A percentile compares a stretch with the other conserved stretches of the same genome.
Conservation (phyloP, 257 asterid species). For the Haberlea rhodopensis region DNA sequence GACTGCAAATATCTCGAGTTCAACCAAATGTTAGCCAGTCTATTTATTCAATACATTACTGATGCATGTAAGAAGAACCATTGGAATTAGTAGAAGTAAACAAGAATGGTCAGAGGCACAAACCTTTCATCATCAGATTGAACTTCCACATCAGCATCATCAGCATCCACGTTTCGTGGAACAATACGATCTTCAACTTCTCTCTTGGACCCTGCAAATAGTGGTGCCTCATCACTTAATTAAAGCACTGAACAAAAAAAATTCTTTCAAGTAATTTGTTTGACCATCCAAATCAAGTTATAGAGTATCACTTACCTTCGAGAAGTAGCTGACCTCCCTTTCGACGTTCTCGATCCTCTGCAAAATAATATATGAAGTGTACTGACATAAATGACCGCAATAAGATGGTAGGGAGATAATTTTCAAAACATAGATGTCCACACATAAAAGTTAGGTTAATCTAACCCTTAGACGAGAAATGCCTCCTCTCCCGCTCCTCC, state of each 20-base stretch:
- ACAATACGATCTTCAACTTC: constrained; percentile 72
- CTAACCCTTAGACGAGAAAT: constrained; percentile 66
- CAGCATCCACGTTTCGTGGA: constrained; percentile 82
- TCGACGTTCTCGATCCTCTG: constrained; percentile 92
- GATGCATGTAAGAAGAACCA: not conserved
- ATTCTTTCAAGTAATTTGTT: not conserved
- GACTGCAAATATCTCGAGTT: not conserved
- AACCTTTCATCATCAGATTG: constrained; percentile 73
- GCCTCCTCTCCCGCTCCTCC: constrained; percentile 80
- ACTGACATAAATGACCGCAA: not conserved
- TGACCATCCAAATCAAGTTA: not conserved
- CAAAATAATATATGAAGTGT: constrained; percentile 20
- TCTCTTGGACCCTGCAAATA: constrained; percentile 62
- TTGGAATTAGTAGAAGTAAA: not conserved
- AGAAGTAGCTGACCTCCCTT: constrained; percentile 73
- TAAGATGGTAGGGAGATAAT: not conserved
- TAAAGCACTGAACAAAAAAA: not conserved
- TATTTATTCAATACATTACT: not conserved
- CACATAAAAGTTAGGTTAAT: constrained; percentile 8
- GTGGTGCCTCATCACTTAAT: not conserved
- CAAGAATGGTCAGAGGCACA: not conserved
- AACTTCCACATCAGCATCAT: constrained; percentile 67
- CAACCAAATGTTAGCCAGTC: not conserved
- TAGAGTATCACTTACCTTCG: constrained; percentile 57
- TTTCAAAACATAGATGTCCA: not conserved